A percentile compares a stretch with the other conserved stretches of the same genome.
Evolutionary conservation across 2,329 filamentous ascomycete genomes (phyloP).

Genomic region (Pyricularia sp.): DNA sequence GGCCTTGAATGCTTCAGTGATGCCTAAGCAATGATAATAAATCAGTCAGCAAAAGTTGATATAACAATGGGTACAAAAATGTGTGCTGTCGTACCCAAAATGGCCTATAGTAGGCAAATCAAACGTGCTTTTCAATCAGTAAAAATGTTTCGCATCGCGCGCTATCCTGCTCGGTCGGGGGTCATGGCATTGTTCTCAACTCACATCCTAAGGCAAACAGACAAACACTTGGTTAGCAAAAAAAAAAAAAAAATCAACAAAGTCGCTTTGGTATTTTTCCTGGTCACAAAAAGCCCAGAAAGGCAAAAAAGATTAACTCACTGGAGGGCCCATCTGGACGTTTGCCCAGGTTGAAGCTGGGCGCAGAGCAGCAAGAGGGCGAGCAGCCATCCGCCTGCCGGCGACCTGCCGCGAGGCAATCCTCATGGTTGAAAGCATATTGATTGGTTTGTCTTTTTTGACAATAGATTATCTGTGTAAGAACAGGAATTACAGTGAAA

Average conservation of each 20-base stretch:
- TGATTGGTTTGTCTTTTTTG: slow-evolving; percentile 12
- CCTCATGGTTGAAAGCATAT: slow-evolving; percentile 44
- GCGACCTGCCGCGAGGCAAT: slow-evolving; percentile 36
- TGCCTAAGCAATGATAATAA: slow-evolving; percentile 37
- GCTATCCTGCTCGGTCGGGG: slow-evolving; percentile 3
- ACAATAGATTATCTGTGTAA: not conserved
- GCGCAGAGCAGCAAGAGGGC: slow-evolving; percentile 30
- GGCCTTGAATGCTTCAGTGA: slow-evolving; percentile 98
- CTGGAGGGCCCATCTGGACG: slow-evolving; percentile 87
- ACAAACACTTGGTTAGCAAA: not conserved
- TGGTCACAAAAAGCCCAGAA: not conserved
- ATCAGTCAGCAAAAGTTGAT: slow-evolving; percentile 2
- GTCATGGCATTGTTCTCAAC: slow-evolving; percentile 12
- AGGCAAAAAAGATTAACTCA: slow-evolving; percentile 34
- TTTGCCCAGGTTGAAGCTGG: slow-evolving; percentile 77
- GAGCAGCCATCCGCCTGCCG: slow-evolving; percentile 24
- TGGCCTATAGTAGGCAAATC: slow-evolving; percentile 41
- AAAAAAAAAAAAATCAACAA: not conserved
- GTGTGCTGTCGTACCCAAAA: slow-evolving; percentile 47
- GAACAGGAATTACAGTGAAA: not conserved
- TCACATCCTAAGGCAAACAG: slow-evolving; percentile 21
- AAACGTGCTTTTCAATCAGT: slow-evolving; percentile 8
- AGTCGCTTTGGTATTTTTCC: not conserved
- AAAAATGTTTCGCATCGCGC: slow-evolving; percentile 4
- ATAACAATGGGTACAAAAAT: not conserved